Evolutionary conservation across 108 stramenopile species (phyloP).

Genomic region (Skeletonema potamos): DNA sequence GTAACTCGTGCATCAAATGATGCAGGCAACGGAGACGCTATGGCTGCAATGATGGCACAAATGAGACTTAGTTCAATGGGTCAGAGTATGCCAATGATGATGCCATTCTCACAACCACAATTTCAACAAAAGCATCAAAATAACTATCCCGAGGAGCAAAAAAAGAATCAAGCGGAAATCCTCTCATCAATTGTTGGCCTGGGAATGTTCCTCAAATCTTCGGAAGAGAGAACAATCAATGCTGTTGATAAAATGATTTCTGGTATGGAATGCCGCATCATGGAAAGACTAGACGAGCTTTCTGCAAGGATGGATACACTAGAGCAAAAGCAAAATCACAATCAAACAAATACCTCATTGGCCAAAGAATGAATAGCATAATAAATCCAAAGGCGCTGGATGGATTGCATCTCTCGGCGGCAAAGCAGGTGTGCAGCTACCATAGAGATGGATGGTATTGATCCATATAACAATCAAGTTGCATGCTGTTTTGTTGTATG

Average conservation of each 20-base stretch:
- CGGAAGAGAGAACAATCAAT: slow-evolving; percentile 27
- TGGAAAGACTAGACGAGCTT: slow-evolving; percentile 15
- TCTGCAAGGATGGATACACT: slow-evolving; percentile 20
- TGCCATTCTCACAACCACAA: slow-evolving; percentile 1
- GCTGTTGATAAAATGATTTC: slow-evolving; percentile 16
- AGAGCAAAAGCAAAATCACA: slow-evolving; percentile 10
- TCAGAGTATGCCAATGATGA: slow-evolving; percentile 3
- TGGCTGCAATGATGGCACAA: slow-evolving; percentile 38
- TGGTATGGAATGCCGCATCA: slow-evolving; percentile 31
- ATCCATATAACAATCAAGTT: too few relatives aligned
- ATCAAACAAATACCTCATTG: too few relatives aligned
- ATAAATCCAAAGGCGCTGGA: too few relatives aligned
- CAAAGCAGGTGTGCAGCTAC: too few relatives aligned
- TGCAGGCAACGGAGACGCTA: background rate
- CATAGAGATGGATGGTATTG: too few relatives aligned
- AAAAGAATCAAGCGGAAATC: slow-evolving; percentile 33
- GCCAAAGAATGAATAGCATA: too few relatives aligned
- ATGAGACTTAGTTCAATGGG: slow-evolving; percentile 2
- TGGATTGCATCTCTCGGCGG: too few relatives aligned
- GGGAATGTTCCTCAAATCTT: slow-evolving; percentile 41
- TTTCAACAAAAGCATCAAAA: background rate
- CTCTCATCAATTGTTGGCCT: slow-evolving; percentile 37
- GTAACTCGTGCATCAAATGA: background rate
- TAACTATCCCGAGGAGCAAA: slow-evolving; percentile 9
- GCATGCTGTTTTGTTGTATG: too few relatives aligned